Evolutionary conservation across 2,329 filamentous ascomycete species (phyloP), one percentile per base, ranked within the genome.

Genomic region (Talaromyces pinophilus): DNA sequence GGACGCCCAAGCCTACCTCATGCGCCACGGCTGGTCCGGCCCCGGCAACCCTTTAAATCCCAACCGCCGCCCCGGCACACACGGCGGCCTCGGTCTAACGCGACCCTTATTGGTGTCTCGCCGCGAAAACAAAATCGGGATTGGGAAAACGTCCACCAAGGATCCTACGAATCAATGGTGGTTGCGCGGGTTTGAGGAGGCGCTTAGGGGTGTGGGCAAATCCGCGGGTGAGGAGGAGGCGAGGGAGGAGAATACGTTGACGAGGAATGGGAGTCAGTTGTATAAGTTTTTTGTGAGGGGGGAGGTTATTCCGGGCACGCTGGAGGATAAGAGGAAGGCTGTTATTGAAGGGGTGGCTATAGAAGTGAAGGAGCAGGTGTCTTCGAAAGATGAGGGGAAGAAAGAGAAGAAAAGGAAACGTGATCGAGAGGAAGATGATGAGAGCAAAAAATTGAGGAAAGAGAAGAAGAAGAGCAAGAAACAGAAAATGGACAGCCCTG

Each of bases 141-240:
- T 98, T 5, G 94, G 94, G 64, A 88, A 91, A 75, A 92, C 92
- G 77, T 87, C 87, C 70, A 85, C 85, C 65, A 78, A 82, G 65
- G 83, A 83, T 33, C 83, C 86, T 38, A 84, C 85, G 66, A 94
- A 97, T 75, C 93, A 97, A 77, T 99, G 95, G 95, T 99, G 95
- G 95, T 85, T 97, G 79, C 90, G 92, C 67, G 95, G 95, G 11
- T 97, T 97, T 71, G 94, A 98, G 79, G 89, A 93, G 76, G 93
- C 93, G 65, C 82, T 97, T 70, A 91, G 95, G 78, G 91, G 90
- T 3, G 84, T 97, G 63, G 84, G 84, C 79, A 90, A 82, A 85
- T 22, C 86, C 67, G 76, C 86, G 69, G 81, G 79, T 38, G 81
- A 83, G 66, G 48, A 50, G 10, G 15, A 30, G 38, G 38, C 57